Evolutionary conservation across 208 protist species (phyloP).

Genomic region (Leishmania amazonensis): DNA sequence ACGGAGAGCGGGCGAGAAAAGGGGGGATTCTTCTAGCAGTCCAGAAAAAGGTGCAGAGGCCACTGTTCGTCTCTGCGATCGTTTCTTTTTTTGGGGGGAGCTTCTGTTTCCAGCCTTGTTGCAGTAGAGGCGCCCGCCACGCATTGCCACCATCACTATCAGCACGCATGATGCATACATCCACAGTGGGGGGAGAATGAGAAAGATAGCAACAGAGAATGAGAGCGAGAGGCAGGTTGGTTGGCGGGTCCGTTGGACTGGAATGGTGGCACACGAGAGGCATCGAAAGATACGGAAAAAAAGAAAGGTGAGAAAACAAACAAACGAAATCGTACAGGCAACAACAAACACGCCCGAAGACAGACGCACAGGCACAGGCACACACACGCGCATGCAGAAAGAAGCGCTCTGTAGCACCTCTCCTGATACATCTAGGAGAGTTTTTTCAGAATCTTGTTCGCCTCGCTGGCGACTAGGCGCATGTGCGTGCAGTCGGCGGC

Average conservation of each 20-base stretch:
- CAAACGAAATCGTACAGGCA: neutral
- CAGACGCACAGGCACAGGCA: neutral
- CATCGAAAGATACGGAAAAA: neutral
- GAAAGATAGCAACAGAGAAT: slow-evolving; percentile 9
- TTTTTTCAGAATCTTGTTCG: slow-evolving; percentile 26
- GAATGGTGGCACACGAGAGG: neutral
- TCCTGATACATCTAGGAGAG: slow-evolving; percentile 10
- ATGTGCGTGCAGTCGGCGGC: slow-evolving; percentile 17
- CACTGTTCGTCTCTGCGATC: neutral
- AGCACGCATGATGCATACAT: neutral
- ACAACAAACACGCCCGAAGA: too few relatives aligned
- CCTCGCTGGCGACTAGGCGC: slow-evolving; percentile 34
- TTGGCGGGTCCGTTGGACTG: neutral
- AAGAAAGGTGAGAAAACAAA: neutral
- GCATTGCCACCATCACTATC: neutral
- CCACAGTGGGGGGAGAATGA: neutral
- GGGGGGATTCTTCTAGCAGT: neutral
- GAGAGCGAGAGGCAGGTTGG: neutral
- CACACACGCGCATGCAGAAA: neutral
- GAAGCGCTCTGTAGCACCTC: neutral
- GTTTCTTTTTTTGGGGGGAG: neutral
- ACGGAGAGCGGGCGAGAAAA: neutral
- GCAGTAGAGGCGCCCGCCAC: neutral
- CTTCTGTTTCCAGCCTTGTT: neutral
- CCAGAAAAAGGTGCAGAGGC: neutral